Base-by-base conservation (phyloP, 2,329 filamentous ascomycete genomes). In the Cladosporium oxysporum region DNA sequence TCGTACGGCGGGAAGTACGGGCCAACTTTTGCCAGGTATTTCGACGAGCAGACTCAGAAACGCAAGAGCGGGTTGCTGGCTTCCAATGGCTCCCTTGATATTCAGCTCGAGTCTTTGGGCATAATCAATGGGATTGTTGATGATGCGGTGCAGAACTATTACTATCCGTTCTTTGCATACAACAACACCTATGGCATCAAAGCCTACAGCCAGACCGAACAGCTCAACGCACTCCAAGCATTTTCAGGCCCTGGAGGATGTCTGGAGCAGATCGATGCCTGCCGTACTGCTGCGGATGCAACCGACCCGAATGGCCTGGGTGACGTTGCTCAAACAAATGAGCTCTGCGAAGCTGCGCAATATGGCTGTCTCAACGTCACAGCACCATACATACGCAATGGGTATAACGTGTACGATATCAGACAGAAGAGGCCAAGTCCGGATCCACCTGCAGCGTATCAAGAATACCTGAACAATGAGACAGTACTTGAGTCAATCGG, bases 101-200 rank as follows among this genome's bases (percentile, higher is more conserved):
- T 91, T 58, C 83, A 85, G 63, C 80, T 92, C 10, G 80, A 79
- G 16, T 86, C 89, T 0, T 77, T 92, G 0, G 89, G 90, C 26
- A 90, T 93, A 66, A 80, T 91, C 66, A 91, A 92, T 74, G 90
- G 89, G 14, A 86, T 89, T 69, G 80, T 92, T 41, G 91, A 93
- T 72, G 82, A 85, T 70, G 75, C 87, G 33, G 81, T 87, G 0
- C 88, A 92, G 76, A 80, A 81, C 3, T 83, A 85, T 2, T 85
- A 78, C 70, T 87, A 85, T 69, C 83, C 86, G 1, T 73, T 76
- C 8, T 89, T 88, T 74, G 85, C 85, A 11, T 81, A 82, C 66
- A 85, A 87, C 73, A 91, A 91, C 73, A 87, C 88, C 0, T 93
- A 91, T 73, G 86, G 83, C 10, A 83, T 90, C 65, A 73, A 85